Evolutionary conservation across 2,329 filamentous ascomycete species (phyloP), one percentile per base, ranked within the genome.

Genomic region (Paecilomyces fulvus): DNA sequence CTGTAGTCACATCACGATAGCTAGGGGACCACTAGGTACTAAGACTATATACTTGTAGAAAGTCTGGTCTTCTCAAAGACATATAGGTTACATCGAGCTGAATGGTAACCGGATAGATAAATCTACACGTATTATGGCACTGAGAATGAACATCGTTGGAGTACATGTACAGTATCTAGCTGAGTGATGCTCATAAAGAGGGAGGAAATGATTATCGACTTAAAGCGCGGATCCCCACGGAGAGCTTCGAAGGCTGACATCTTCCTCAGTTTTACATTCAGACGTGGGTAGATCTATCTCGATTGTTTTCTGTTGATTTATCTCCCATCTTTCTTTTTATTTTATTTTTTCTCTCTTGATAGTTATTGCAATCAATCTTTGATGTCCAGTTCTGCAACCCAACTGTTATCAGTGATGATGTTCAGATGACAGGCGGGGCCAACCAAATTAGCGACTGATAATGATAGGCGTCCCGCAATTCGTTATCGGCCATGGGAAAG

Each of bases 401-500:
- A 28, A n/a, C 12, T 3, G 48, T 28, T 49, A 49, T 49, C 48
- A 28, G 10, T 20, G 20, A 25, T 25, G 48, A 49, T 49, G 48
- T 49, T 49, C 48, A 20, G 48, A 49, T 49, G 48, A 49, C 48
- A 28, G 48, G 48, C 48, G 48, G 48, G 48, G 48, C 48, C 8
- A 21, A 49, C 48, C 21, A 28, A 49, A n/a, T n/a, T 49, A 37
- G 20, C 53, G 21, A 21, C 37, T 43, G 17, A 48, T 50, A 31
- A 14, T 55, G 43, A 55, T 51, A 55, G 53, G 53, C 53, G 49
- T 28, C 53, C 53, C 37, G 30, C 53, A 30, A 51, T 54, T 54
- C 33, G 53, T 55, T 55, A 55, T 55, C 53, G 28, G 14, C 8
- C 37, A 43, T 43, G n/a, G 37, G 14, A 9, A 37, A 9, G 7